phyloP scores from a whole-genome alignment of 169 alveolate genomes.

The Eimeria necatrix region DNA sequence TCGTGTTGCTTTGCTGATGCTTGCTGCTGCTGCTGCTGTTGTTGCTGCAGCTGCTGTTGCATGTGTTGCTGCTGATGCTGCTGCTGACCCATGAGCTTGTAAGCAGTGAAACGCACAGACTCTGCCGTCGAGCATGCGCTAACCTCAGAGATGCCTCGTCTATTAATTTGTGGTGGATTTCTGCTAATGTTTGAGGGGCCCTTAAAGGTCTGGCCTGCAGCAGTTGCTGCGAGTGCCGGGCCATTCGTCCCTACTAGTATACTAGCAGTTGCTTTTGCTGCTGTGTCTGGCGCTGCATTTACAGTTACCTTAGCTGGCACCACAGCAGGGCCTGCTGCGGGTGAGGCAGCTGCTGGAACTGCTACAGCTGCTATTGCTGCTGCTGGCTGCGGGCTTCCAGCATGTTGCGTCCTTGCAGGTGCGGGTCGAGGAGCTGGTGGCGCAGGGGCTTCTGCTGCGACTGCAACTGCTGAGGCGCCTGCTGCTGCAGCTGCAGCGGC shows the following conservation, averaged over 20 bases:
- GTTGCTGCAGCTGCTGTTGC: slow-evolving; percentile 22
- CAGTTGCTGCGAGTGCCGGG: neutral
- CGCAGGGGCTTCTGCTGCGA: neutral
- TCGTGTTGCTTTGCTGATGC: neutral
- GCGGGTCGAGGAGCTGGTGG: neutral
- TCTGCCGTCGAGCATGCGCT: slow-evolving; percentile 34
- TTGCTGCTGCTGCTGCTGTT: neutral
- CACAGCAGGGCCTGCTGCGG: slow-evolving; percentile 1
- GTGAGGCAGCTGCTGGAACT: neutral
- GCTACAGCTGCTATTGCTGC: slow-evolving; percentile 27
- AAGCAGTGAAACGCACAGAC: slow-evolving; percentile 10
- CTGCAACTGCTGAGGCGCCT: neutral
- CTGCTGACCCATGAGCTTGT: neutral
- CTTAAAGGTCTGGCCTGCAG: neutral
- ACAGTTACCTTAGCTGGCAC: neutral
- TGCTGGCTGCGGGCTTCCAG: neutral
- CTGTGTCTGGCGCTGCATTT: neutral
- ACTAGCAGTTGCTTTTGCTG: neutral
- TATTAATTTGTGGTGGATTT: neutral
- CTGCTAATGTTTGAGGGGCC: neutral
- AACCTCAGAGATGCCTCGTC: slow-evolving; percentile 1
- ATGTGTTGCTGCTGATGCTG: neutral
- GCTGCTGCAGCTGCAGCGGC: neutral
- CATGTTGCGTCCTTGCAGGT: neutral
- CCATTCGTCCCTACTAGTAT: neutral